phyloP scores from a whole-genome alignment of 768 basidiomycete genomes.

The Tulasnella sp. region DNA sequence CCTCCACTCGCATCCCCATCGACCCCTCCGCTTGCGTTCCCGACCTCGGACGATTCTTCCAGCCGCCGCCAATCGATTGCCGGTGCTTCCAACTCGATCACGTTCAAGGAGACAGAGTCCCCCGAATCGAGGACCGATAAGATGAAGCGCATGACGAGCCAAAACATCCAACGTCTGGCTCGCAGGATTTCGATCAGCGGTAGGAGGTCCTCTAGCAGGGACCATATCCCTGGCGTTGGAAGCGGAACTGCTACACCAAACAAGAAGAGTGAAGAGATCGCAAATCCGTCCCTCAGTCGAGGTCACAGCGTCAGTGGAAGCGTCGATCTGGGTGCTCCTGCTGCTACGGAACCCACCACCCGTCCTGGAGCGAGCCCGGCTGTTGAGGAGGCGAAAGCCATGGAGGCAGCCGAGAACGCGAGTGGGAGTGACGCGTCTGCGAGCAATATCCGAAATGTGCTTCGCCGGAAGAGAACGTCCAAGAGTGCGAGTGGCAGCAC shows the following conservation, averaged over 20 bases:
- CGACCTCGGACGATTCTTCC: constrained; percentile 20
- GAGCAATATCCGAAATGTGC: neutral
- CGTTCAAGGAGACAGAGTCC: constrained; percentile 6
- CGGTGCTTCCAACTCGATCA: neutral
- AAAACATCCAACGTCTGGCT: constrained; percentile 70
- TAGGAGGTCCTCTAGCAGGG: constrained; percentile 14
- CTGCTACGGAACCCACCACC: neutral
- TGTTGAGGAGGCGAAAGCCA: neutral
- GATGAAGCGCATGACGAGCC: constrained; percentile 68
- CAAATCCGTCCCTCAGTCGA: neutral
- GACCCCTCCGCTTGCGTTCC: constrained; percentile 12
- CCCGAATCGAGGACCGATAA: constrained; percentile 30
- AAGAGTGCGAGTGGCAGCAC: neutral
- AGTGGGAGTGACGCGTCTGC: neutral
- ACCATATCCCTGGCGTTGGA: neutral
- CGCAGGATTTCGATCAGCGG: constrained; percentile 55
- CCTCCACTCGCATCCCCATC: neutral
- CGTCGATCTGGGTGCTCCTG: too few species aligned
- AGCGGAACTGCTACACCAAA: neutral
- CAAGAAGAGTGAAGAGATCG: neutral
- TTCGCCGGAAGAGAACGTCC: neutral
- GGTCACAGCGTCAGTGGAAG: neutral
- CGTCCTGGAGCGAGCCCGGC: neutral
- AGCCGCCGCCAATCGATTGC: constrained; percentile 9
- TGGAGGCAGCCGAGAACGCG: neutral